Evolutionary conservation across 306 rosid genomes (phyloP).

Genomic region (Dicorynia guianensis): DNA sequence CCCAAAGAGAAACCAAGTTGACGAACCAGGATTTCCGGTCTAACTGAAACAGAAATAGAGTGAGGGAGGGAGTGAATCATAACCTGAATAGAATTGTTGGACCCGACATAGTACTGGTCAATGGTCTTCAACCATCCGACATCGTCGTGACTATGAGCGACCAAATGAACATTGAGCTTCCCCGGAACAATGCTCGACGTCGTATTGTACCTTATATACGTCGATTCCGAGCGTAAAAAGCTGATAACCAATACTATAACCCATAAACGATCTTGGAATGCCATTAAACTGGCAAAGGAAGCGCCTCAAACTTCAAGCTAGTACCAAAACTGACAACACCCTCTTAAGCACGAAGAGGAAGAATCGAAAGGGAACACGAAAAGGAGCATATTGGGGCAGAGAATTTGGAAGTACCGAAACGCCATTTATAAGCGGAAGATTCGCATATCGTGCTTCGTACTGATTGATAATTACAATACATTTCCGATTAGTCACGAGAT

Average conservation of each 20-base stretch:
- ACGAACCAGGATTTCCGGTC: not conserved
- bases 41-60: not conserved
- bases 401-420: not conserved
- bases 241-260: constrained; percentile 22
- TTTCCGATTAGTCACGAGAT: not conserved
- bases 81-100: constrained; percentile 83
- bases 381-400: not conserved
- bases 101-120: constrained; percentile 88
- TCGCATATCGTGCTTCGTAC: not conserved
- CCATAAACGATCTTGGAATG: constrained; percentile 20
- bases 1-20: not conserved
- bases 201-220: constrained; percentile 67
- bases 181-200: constrained; percentile 58
- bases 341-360: not conserved
- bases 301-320: not conserved
- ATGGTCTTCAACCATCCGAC: constrained; percentile 92
- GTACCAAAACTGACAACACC: too few relatives aligned
- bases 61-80: not conserved
- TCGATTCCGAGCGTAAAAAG: constrained; percentile 44
- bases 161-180: constrained; percentile 83
- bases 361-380: not conserved
- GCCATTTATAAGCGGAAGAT: not conserved
- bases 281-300: constrained; percentile 38
- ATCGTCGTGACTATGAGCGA: constrained; percentile 77
- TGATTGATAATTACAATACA: not conserved